Conservation (phyloP, 768 basidiomycete genomes). For the Wakefieldia striispora region DNA sequence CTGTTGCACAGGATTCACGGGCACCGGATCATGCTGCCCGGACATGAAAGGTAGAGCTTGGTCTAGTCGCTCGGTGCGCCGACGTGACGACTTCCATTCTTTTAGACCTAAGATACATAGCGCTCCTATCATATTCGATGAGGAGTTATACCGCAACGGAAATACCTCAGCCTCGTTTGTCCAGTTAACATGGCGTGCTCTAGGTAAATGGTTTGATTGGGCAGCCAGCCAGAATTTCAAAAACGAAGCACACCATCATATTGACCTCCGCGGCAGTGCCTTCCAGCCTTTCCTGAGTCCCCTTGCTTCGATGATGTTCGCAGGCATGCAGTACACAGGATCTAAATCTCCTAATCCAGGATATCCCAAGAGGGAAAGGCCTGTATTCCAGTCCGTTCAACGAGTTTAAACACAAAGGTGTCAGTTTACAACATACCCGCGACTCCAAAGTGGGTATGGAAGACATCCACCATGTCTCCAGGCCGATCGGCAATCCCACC, state of each 20-base stretch:
- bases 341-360: slow-evolving; percentile 83
- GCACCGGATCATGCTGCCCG: not conserved
- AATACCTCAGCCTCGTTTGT: not conserved
- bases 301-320: slow-evolving; percentile 59
- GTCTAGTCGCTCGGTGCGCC: not conserved
- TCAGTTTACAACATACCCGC: slow-evolving; percentile 51
- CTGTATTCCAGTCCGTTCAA: slow-evolving; percentile 29
- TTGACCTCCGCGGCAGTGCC: slow-evolving; percentile 27
- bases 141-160: slow-evolving; percentile 1
- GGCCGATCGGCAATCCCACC: slow-evolving; percentile 96
- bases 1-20: slow-evolving; percentile 12
- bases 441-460: slow-evolving; percentile 91
- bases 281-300: slow-evolving; percentile 60
- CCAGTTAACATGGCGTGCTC: not conserved
- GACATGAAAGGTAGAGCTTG: not conserved
- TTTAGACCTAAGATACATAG: slow-evolving; percentile 6
- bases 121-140: slow-evolving; percentile 3
- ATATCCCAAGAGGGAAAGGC: slow-evolving; percentile 86
- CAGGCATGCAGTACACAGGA: slow-evolving; percentile 97
- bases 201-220: slow-evolving; percentile 5
- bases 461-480: slow-evolving; percentile 95
- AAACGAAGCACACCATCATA: slow-evolving; percentile 11
- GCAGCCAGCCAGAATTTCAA: slow-evolving; percentile 1
- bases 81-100: slow-evolving; percentile 18
- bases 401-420: not conserved